Percentiles rank a stretch among this genome's conserved stretches.
phyloP scores from a whole-genome alignment of 257 asterid genomes.

The Ballota nigra region DNA sequence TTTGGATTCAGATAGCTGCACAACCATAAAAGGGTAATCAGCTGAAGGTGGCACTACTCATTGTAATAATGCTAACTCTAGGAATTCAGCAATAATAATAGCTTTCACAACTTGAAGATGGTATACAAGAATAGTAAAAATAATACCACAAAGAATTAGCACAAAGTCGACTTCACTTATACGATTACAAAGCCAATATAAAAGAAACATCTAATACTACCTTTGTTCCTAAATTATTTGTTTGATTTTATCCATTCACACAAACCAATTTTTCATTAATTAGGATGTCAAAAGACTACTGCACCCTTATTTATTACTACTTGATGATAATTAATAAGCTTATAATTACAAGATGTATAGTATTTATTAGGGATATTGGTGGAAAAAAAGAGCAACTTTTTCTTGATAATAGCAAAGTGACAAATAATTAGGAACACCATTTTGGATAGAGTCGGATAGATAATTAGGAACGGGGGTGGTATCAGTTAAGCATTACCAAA shows the following conservation, averaged over 20 bases:
- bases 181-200: conserved; percentile 11
- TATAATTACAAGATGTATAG: too few relatives aligned
- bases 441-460: background rate
- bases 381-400: background rate
- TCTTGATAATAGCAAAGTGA: background rate
- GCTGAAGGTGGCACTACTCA: conserved; percentile 19
- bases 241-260: background rate
- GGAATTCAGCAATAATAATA: conserved; percentile 11
- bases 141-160: conserved; percentile 1
- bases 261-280: background rate
- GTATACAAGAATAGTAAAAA: conserved; percentile 7
- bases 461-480: background rate
- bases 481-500: conserved; percentile 9
- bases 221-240: background rate
- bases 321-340: too few relatives aligned
- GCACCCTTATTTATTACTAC: background rate
- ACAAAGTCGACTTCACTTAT: background rate
- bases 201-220: background rate
- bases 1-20: conserved; percentile 6
- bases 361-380: too few relatives aligned
- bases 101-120: conserved; percentile 3
- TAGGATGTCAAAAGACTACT: background rate
- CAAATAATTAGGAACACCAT: background rate
- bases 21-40: conserved; percentile 13
- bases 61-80: conserved; percentile 11